A percentile compares a stretch with the other conserved stretches of the same genome.
Evolutionary conservation across 2,329 filamentous ascomycete genomes (phyloP).

Genomic region (Thermomyces lanuginosus): DNA sequence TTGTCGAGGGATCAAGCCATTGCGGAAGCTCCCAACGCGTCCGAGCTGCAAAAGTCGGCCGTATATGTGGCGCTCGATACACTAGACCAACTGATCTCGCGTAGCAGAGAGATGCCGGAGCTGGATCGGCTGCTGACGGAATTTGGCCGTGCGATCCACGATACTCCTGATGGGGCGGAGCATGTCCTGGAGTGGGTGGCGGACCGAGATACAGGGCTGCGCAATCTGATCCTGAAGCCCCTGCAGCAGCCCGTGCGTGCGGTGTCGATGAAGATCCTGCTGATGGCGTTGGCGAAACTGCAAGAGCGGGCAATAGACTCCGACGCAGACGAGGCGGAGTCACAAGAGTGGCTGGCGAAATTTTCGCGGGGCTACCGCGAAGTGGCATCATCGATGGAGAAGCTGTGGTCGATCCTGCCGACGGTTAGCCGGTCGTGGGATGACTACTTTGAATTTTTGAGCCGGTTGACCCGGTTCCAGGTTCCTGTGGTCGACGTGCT

Average conservation of each 20-base stretch:
- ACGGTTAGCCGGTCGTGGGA: slow-evolving; percentile 51
- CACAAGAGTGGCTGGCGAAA: slow-evolving; percentile 11
- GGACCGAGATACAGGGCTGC: slow-evolving; percentile 40
- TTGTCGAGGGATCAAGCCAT: slow-evolving; percentile 37
- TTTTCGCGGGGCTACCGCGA: slow-evolving; percentile 16
- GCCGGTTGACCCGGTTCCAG: slow-evolving; percentile 49
- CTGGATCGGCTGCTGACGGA: slow-evolving; percentile 41
- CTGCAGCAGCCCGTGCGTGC: slow-evolving; percentile 40
- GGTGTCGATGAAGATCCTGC: slow-evolving; percentile 36
- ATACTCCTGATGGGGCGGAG: slow-evolving; percentile 40
- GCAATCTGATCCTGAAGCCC: slow-evolving; percentile 48
- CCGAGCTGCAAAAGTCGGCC: slow-evolving; percentile 28
- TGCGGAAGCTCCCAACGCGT: slow-evolving; percentile 34
- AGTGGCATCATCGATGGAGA: slow-evolving; percentile 34
- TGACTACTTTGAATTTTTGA: slow-evolving; percentile 57
- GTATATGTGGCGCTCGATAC: slow-evolving; percentile 38
- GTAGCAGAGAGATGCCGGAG: slow-evolving; percentile 51
- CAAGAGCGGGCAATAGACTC: slow-evolving; percentile 22
- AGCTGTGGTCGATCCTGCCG: slow-evolving; percentile 49
- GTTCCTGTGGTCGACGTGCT: slow-evolving; percentile 41
- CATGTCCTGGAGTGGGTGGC: slow-evolving; percentile 47
- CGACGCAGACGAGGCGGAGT: slow-evolving; percentile 12
- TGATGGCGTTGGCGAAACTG: slow-evolving; percentile 38
- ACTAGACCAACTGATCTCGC: slow-evolving; percentile 58
- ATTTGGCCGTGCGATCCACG: slow-evolving; percentile 34